Base-by-base conservation (phyloP, 352 stramenopile species). In the Pythium aphanidermatum region DNA sequence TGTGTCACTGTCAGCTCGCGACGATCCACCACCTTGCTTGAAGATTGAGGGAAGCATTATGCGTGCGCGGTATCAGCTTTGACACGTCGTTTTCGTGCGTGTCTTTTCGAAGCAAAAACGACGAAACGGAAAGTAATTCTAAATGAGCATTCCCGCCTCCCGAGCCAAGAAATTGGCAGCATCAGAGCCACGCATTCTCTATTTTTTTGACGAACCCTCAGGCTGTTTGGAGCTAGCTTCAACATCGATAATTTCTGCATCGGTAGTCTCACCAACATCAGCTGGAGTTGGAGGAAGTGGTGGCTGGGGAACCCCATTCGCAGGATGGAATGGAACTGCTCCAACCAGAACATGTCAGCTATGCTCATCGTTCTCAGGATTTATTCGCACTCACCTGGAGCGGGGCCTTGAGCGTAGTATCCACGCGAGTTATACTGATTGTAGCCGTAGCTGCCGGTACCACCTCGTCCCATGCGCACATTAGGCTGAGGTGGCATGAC, bases 401-500 rank as follows among this genome's bases (percentile, higher is more conserved):
- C 51, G 28, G 66, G 65, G 7, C 68, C 70, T 9, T 69, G 65
- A 8, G 59, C 51, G 36, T 83, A 86, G 35, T 81, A 84, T 14
- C 64, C 69, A 23, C 65, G 70, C 19, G 50, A 53, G 47, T 80
- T 82, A 65, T 84, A 88, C 60, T 82, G 72, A 29, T 59, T 49
- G 30, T 68, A 67, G n/a, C 64, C 58, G 26, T 78, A 77, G 19
- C 47, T 48, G 20, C 40, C 36, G 12, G 14, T 29, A 10, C 51
- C 64, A 13, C 58, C 56, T 21, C 58, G 61, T 17, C 70, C 63
- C 14, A 65, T 72, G 20, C 70, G 55, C 51, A 76, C 68, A 53
- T 81, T 76, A 30, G 63, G 67, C 41, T 84, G 74, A 45, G 83
- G 79, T 14, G 63, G 62, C 60, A 85, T 77, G 71, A 88, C 74